Base-by-base conservation (phyloP, 2,329 filamentous ascomycete species). In the Alternaria infectoria region DNA sequence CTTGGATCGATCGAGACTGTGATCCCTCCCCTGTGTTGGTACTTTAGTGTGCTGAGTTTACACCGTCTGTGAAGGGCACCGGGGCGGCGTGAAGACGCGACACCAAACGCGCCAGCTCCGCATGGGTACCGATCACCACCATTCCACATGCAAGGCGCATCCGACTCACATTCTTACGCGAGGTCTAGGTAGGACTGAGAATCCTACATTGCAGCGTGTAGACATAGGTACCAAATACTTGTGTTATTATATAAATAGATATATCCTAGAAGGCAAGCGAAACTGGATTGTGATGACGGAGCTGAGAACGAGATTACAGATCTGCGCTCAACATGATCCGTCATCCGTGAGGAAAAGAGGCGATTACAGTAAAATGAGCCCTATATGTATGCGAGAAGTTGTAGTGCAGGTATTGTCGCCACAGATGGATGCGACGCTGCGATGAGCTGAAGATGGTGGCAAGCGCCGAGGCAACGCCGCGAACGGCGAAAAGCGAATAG, bases 301-400 rank as follows among this genome's bases (percentile, higher is more conserved):
- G n/a, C n/a, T 2, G 21, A 10, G 21, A 44, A 21, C 36, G 23
- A 15, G 40, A 51, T 51, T 15, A 26, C 49, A 28, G 47, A 32
- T 47, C 26, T 15, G 23, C 15, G 21, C 54, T 56, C 51, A 36
- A 32, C 56, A 5, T 9, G 9, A 62, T 65, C 52, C 47, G 59
- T 67, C 62, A 67, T 65, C 59, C 61, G 46, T 63, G 61, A 67
- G 59, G 54, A 52, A 25, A 49, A 36, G 43, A 59, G 61, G 57
- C 59, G 52, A 15, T 45, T 45, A 43, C 17, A 15, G 13, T 52
- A 21, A 36, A 1, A 40, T 36, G 13, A 15, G 11, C 19, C 19
- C 28, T 15, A 52, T 52, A 52, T 23, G 28, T 40, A 40, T 40
- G 23, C 9, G 30, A 25, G 17, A 28, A 28, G 25, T 46, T 26